A percentile compares a stretch with the other conserved stretches of the same genome.
phyloP scores from a whole-genome alignment of 345 rosid genomes.

The Brassica carinata region DNA sequence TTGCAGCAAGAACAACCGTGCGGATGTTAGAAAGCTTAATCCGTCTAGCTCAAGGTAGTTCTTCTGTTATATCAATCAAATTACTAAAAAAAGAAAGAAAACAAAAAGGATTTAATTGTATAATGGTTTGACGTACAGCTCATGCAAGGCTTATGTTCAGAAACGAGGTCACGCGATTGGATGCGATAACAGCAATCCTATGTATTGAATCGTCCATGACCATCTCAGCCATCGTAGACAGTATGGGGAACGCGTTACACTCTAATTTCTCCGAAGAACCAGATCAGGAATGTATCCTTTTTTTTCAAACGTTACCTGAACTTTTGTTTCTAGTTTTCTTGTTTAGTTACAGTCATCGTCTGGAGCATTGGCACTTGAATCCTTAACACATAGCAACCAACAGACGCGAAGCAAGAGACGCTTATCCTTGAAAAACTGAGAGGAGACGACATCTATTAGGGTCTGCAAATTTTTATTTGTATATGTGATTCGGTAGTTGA shows the following conservation, averaged over 20 bases:
- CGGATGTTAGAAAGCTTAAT: conserved; percentile 97
- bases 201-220: conserved; percentile 98
- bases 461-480: background rate
- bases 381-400: conserved; percentile 47
- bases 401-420: conserved; percentile 78
- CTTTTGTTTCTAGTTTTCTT: background rate
- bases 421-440: conserved; percentile 69
- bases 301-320: background rate
- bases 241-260: conserved; percentile 84
- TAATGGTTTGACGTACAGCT: conserved; percentile 49
- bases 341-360: background rate
- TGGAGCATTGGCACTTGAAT: background rate
- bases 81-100: background rate
- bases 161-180: conserved; percentile 75
- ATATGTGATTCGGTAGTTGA: background rate
- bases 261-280: conserved; percentile 87
- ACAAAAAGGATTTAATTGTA: background rate
- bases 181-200: conserved; percentile 89
- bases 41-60: conserved; percentile 89
- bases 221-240: conserved; percentile 85
- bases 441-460: conserved; percentile 26
- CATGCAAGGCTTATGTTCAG: conserved; percentile 98
- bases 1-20: conserved; percentile 91
- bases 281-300: conserved; percentile 90
- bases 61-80: conserved; percentile 9